Base-by-base conservation (phyloP, 768 basidiomycete genomes). In the Suillus subluteus region DNA sequence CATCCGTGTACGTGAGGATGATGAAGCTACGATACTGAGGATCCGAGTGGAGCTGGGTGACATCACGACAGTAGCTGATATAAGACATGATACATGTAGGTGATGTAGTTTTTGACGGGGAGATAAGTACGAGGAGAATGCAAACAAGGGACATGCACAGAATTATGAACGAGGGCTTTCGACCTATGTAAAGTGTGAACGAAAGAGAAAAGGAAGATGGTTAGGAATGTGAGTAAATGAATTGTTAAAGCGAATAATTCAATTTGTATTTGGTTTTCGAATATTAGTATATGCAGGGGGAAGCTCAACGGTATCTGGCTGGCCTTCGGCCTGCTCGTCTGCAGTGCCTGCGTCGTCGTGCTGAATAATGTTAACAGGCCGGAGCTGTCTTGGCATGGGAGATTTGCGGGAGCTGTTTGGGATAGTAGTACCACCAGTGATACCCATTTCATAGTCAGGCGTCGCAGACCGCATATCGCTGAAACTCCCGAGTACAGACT, bases 261-360 rank as follows among this genome's bases (percentile, higher is more conserved):
- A 61, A 37, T 65, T 9, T 1, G 66, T 13, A 37, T 66, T 6
- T 0, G 66, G 37, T 46, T 67, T 75, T 43, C 62, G 70, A 58
- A 94, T 81, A 67, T 91, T 86, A 35, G 90, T 92, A 76, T 95
- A 95, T 38, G 91, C 91, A 2, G 92, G 92, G 16, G 92, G 92
- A 59, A 95, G 82, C 76, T 95, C 93, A 56, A 95, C 86, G 52
- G 91, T 93, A 76, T 91, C 92, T 18, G 85, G 74, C 21, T 80
- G 82, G 9, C 77, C 79, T 54, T 74, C 74, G 65, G 61, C 72
- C 50, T 63, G 69, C 67, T 75, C 76, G 65, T 83, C 84, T 6
- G 87, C 84, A 9, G 78, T 78, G 1, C 93, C 92, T 0, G 91
- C 93, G 73, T 95, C 93, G 69, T 94, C 91, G 71, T 95, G 93